Evolutionary conservation across 148 eudicot genomes (phyloP), one percentile per base, ranked within the genome.

Genomic region (Dianthus caryophyllus): DNA sequence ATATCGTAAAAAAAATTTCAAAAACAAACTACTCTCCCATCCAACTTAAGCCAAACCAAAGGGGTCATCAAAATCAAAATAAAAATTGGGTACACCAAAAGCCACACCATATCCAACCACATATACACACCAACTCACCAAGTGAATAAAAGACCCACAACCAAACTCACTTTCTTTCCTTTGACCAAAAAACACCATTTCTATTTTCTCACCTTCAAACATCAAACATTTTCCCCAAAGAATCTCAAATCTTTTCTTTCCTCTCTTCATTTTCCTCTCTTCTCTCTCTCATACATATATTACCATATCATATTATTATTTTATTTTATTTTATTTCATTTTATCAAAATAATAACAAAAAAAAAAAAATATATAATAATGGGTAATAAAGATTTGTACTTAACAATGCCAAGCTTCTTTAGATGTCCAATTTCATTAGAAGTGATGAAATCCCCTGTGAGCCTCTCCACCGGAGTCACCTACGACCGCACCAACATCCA

Each of bases 361-460:
- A n/a, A n/a, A n/a, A n/a, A n/a, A n/a, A n/a, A 38, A 17, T 10
- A 27, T 27, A 43, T 9, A 5, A 2, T 10, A 1, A 84, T 84
- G 89, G 77, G 73, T 12, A 77, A 73, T 31, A 81, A 83, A 18
- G 84, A 87, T 16, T 56, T 83, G 33, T 78, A 60, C 76, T 53
- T 84, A 27, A 75, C 80, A 0, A 73, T 84, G 0, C 96, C 96
- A 0, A 84, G 72, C 56, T 79, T 79, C 55, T 89, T 89, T 80
- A 65, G 73, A 57, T 89, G 96, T 43, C 96, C 96, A 9, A 89
- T 89, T 30, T 86, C 96, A 0, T 75, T 89, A 0, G 96, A 89
- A 67, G 78, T 89, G 49, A 89, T 86, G 96, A 86, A 81, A 58
- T 86, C 96, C 4, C 96, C 96, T 2, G 96, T 89, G 46, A 89